Conservation (phyloP, 371 early-diverging fungal genomes). For the Sporodiniella umbellata region DNA sequence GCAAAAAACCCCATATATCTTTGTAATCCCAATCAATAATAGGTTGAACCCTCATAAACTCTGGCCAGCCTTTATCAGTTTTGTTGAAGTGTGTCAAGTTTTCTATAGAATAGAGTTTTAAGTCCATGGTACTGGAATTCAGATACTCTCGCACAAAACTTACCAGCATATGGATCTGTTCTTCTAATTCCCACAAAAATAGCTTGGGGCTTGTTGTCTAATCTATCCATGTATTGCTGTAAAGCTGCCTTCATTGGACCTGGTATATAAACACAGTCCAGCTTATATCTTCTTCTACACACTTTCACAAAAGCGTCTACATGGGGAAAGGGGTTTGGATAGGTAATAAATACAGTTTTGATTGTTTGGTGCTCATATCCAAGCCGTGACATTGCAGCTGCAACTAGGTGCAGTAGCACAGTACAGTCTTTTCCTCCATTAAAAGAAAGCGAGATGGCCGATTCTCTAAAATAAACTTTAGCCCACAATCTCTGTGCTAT, state of each 20-base stretch:
- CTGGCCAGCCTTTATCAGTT: constrained; percentile 91
- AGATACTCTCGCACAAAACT: too few species aligned
- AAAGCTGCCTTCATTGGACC: constrained; percentile 84
- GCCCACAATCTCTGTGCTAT: neutral
- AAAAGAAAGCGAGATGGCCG: constrained; percentile 75
- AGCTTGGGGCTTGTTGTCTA: constrained; percentile 63
- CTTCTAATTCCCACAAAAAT: constrained; percentile 90
- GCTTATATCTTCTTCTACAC: constrained; percentile 58
- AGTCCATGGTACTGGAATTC: too few species aligned
- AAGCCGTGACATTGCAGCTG: constrained; percentile 44
- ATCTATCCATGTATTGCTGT: constrained; percentile 56
- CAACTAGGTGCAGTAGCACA: constrained; percentile 80
- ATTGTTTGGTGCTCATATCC: constrained; percentile 15
- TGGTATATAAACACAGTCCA: constrained; percentile 63
- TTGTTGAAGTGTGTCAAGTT: constrained; percentile 67
- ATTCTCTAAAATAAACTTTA: constrained; percentile 23
- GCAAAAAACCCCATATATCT: constrained; percentile 84
- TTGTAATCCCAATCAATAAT: constrained; percentile 89
- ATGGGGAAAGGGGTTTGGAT: constrained; percentile 79
- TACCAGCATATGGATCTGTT: constrained; percentile 89
- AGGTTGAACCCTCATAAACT: constrained; percentile 90
- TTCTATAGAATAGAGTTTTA: constrained; percentile 38
- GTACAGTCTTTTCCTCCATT: constrained; percentile 99
- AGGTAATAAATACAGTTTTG: constrained; percentile 70
- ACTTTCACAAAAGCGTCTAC: constrained; percentile 85